Conservation (phyloP, 163 green algal genomes). For the Chloromonas sp. region DNA sequence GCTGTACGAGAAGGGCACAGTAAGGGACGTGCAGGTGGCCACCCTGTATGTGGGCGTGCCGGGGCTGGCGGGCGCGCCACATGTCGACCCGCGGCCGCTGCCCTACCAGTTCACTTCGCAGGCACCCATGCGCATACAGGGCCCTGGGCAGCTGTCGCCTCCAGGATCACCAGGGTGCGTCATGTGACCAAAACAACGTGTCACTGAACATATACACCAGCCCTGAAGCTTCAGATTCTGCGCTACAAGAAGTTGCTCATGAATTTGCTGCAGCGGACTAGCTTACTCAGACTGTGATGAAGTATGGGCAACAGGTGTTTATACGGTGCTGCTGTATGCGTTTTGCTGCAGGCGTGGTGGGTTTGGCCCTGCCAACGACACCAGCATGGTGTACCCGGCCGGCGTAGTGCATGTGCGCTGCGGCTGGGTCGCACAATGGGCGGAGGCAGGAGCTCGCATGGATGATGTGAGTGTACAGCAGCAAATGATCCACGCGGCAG, state of each 20-base stretch:
- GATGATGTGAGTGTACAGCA: conserved; percentile 7
- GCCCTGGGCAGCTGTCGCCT: neutral
- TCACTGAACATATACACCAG: no score
- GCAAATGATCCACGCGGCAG: neutral
- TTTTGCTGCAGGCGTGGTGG: no score
- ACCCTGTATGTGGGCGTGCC: conserved; percentile 39
- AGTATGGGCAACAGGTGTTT: no score
- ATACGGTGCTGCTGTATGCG: no score
- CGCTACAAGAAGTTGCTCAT: no score
- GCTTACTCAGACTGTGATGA: no score
- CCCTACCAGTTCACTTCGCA: conserved; percentile 42
- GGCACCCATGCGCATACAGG: conserved; percentile 12
- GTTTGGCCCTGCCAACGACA: neutral
- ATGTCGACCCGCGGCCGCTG: conserved; percentile 35
- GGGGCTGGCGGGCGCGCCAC: conserved; percentile 31
- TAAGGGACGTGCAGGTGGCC: conserved; percentile 33
- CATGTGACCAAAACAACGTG: no score
- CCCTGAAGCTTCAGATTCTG: no score
- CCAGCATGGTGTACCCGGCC: conserved; percentile 31
- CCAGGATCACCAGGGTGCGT: neutral
- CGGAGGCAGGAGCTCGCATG: conserved; percentile 11
- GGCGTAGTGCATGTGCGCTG: conserved; percentile 41
- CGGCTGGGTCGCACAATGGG: conserved; percentile 40
- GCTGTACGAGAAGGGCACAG: conserved; percentile 36
- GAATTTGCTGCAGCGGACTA: no score